Evolutionary conservation across 192 early-diverging fungal species (phyloP).

Genomic region (Mortierella claussenii): DNA sequence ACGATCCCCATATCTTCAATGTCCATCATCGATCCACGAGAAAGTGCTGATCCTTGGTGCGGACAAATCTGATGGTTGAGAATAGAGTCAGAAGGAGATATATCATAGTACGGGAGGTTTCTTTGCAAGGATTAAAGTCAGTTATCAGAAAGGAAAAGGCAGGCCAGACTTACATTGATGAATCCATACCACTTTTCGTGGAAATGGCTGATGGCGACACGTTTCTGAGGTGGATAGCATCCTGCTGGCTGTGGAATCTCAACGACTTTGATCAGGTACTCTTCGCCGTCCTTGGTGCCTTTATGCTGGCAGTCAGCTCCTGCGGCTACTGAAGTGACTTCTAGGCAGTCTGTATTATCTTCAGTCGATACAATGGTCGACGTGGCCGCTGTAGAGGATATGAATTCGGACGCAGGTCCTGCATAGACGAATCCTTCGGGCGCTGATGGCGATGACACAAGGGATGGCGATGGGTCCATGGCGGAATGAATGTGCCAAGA

Average conservation of each 20-base stretch:
- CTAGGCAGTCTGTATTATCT: not conserved
- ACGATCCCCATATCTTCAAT: constrained; percentile 53
- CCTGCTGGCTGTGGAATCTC: constrained; percentile 46
- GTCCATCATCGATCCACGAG: constrained; percentile 38
- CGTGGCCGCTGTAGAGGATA: constrained; percentile 1
- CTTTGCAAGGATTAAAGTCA: not conserved
- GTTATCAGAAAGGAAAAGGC: not conserved
- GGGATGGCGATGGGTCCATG: constrained; percentile 11
- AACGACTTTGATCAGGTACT: constrained; percentile 38
- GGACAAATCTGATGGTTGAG: constrained; percentile 49
- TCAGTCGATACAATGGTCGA: not conserved
- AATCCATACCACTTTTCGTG: constrained; percentile 51
- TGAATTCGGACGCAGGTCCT: constrained; percentile 30
- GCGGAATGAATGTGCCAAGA: not conserved
- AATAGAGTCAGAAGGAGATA: no score
- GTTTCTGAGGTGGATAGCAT: constrained; percentile 36
- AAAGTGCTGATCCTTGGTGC: constrained; percentile 44
- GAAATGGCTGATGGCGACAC: constrained; percentile 39
- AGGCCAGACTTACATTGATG: constrained; percentile 36
- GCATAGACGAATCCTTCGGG: constrained; percentile 24
- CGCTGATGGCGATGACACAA: constrained; percentile 3
- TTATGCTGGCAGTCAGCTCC: not conserved
- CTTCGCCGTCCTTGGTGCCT: not conserved
- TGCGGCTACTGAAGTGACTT: not conserved
- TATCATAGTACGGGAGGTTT: not conserved